These are phyloP conservation scores for Yamadazyma membranifaciens DNA, from an alignment of 1,139 yeast species.

Conservation along the genomic window DNA sequence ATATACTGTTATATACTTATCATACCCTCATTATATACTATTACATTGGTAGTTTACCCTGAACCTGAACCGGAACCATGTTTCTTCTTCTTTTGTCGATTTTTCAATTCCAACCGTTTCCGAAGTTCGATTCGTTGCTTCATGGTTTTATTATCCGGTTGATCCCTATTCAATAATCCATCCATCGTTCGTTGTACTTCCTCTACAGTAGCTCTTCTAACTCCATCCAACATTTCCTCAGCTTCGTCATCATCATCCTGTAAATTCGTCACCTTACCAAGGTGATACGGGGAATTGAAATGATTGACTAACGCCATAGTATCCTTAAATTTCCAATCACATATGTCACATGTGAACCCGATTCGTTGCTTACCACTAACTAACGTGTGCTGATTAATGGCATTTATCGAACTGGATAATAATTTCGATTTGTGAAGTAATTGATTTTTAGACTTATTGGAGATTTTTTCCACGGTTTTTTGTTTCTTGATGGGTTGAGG, in stretches of 20 bases:
- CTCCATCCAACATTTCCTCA: conserved; percentile 30
- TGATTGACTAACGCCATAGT: conserved; percentile 81
- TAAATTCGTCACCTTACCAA: conserved; percentile 21
- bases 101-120: conserved; percentile 35
- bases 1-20: too few species aligned
- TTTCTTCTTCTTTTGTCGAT: conserved; percentile 23
- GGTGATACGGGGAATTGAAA: conserved; percentile 68
- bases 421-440: conserved; percentile 6
- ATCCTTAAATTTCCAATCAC: conserved; percentile 79
- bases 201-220: conserved; percentile 30
- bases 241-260: conserved; percentile 25
- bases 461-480: conserved; percentile 6
- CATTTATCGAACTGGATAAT: conserved; percentile 25
- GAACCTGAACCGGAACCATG: conserved; percentile 9
- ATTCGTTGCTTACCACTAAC: conserved; percentile 52
- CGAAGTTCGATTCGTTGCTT: conserved; percentile 44
- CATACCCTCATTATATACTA: too few species aligned
- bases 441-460: conserved; percentile 6
- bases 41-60: too few species aligned
- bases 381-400: conserved; percentile 36
- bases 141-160: conserved; percentile 18
- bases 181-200: conserved; percentile 36
- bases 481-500: conserved; percentile 32
- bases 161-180: conserved; percentile 22
- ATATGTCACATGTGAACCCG: conserved; percentile 81